These are phyloP conservation scores for Penicillium olsonii DNA, from an alignment of 2,329 filamentous ascomycete species.

Conservation along the genomic window DNA sequence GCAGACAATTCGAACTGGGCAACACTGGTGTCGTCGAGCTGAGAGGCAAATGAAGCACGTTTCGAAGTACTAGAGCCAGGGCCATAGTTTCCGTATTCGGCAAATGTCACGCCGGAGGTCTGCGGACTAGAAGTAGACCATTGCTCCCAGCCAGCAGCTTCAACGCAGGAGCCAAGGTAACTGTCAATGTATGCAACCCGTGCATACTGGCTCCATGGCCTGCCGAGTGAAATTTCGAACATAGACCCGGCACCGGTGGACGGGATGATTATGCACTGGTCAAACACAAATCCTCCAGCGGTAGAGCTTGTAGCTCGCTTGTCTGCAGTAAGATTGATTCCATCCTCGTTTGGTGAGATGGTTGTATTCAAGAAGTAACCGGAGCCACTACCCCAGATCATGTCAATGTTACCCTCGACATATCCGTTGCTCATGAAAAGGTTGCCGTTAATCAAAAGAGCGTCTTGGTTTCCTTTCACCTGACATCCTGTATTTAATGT, in stretches of 20 bases:
- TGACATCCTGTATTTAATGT: constrained; percentile 25
- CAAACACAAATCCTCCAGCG: constrained; percentile 40
- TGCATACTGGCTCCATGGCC: constrained; percentile 18
- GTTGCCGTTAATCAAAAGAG: constrained; percentile 39
- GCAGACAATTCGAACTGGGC: constrained; percentile 43
- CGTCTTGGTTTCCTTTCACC: constrained; percentile 43
- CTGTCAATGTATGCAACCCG: constrained; percentile 19
- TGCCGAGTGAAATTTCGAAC: constrained; percentile 15
- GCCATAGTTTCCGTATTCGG: constrained; percentile 41
- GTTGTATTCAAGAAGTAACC: constrained; percentile 47
- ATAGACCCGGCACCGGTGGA: constrained; percentile 22
- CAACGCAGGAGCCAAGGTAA: constrained; percentile 15
- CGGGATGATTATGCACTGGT: constrained; percentile 37
- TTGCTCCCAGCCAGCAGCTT: constrained; percentile 28
- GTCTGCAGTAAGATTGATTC: constrained; percentile 38
- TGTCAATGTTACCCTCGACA: constrained; percentile 45
- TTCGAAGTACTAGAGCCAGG: constrained; percentile 35
- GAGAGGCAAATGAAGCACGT: constrained; percentile 39
- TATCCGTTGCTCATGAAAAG: constrained; percentile 45
- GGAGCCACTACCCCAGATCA: constrained; percentile 47
- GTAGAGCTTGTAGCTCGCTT: constrained; percentile 44
- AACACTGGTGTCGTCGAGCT: constrained; percentile 38
- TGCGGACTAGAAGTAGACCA: constrained; percentile 32
- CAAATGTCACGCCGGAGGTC: constrained; percentile 30
- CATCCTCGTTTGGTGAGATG: constrained; percentile 40